Evolutionary conservation across 371 early-diverging fungal genomes (phyloP), one percentile per base, ranked within the genome.

Genomic region (Mucor lusitanicus): DNA sequence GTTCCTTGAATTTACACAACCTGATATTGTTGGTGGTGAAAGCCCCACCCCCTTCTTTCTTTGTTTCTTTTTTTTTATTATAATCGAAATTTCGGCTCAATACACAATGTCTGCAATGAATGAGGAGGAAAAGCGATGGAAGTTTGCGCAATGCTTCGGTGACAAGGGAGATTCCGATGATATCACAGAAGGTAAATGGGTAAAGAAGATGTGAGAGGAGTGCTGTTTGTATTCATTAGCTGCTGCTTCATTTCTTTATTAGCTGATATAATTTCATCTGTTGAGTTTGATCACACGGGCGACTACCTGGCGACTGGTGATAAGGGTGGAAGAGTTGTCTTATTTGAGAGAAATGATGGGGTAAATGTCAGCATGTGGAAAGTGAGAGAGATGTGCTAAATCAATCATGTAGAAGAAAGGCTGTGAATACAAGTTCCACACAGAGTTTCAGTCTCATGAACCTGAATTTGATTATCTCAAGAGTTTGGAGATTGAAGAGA

Each of bases 401-500:
- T 23, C 21, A 11, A 3, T 6, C 21, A 39, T 33, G 33, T 76
- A 97, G 98, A 99, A 98, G 87, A 95, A 97, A 79, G 92, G 94
- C n/a, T 97, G 98, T 82, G 99, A 98, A 78, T 99, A 98, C 89
- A 95, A 95, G 83, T 98, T 99, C 75, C 94, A 95, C 73, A 97
- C 99, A 48, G 99, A 99, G 80, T 99, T 99, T 74, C 99, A 99
- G 78, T 98, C 98, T 61, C 99, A 99, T 85, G 96, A 98, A 78
- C 95, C 99, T 35, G 99, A 98, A 87, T 99, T 99, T 75, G 99
- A 99, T 83, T 99, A 99, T 79, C 88, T 99, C 63, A 99, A 99
- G 86, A 96, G 95, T 86, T 88, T 99, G 78, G 99, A 99, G 77
- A 99, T 99, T 65, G 97, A 98, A 78, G 99, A 99, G 74, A 98